Evolutionary conservation across 345 rosid genomes (phyloP), one percentile per base, ranked within the genome.

Genomic region (Carallia brachiata): DNA sequence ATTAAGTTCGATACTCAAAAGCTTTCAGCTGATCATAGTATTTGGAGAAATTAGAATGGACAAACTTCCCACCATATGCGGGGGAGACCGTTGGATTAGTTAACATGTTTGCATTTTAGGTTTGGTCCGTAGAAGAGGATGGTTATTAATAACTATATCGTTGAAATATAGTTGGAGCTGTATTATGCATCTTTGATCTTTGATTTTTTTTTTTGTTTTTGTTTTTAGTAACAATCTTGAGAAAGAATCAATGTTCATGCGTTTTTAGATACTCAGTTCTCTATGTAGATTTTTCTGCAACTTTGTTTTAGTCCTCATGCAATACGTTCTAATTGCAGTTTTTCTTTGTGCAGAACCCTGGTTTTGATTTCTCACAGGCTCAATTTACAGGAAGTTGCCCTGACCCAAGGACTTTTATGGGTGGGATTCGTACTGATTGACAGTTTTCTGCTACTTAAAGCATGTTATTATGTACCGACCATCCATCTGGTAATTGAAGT

Each of bases 321-420:
- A 48, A 36, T 17, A 16, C 6, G 4, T 66, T 60, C 55, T 73
- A 60, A 66, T 60, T 13, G 40, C 63, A 34, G 31, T n/a, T 6
- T 17, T 32, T 36, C 34, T 78, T 65, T 55, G 31, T 75, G 79
- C 97, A 89, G 99, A 95, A 95, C 75, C 99, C 97, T 0, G 97
- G 97, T 64, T 95, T 92, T 50, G 97, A 95, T 84, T 95, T 95
- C 83, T 95, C 99, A 12, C 97, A 92, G 77, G 97, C 97, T 73
- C 90, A 92, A 78, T 94, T 91, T 67, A 57, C 88, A 1, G 97
- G 97, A 36, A 89, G 62, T 73, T 94, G 97, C 65, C 97, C 99
- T 27, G 90, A 90, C 74, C 99, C 99, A 16, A 87, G 88, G 68
- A 92, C 93, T 69, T 94, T 90, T 78, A 81, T 94, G 96, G 97